Conservation (phyloP, 2,329 filamentous ascomycete species). For the Phaeosphaeriaceae sp. region DNA sequence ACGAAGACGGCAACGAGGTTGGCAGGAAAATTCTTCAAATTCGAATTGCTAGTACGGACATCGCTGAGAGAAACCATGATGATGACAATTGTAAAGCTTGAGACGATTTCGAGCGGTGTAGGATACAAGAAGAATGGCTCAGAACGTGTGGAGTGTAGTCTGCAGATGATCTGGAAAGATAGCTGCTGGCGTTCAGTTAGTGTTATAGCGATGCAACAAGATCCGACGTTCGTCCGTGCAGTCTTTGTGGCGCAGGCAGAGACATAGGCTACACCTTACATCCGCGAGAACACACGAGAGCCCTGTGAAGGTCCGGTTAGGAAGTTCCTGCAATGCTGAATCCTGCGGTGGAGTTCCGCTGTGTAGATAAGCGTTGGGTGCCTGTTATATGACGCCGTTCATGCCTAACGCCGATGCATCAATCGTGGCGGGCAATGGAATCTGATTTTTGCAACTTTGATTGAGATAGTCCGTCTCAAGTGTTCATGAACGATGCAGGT, state of each 20-base stretch:
- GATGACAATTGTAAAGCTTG: not conserved
- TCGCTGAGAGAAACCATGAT: constrained; percentile 32
- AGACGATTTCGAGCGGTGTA: not conserved
- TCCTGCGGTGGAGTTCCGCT: not conserved
- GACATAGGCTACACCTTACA: not conserved
- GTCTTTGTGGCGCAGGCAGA: not conserved
- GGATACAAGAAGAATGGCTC: not conserved
- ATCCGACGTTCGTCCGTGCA: constrained; percentile 8
- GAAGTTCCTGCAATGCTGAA: not conserved
- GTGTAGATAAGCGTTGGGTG: too few species aligned
- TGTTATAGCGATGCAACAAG: not conserved
- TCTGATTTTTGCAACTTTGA: too few species aligned
- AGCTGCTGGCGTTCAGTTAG: not conserved
- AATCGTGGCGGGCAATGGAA: too few species aligned
- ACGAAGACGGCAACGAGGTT: constrained; percentile 45
- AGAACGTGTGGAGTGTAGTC: not conserved
- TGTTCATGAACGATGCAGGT: too few species aligned
- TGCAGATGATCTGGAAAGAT: not conserved
- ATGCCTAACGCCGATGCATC: too few species aligned
- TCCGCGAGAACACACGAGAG: not conserved
- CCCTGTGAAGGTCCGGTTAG: not conserved
- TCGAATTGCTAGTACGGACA: constrained; percentile 34
- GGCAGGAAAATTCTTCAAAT: constrained; percentile 31
- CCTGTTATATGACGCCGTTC: too few species aligned
- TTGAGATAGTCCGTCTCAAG: too few species aligned